Evolutionary conservation across 1,139 yeast species (phyloP).

Genomic region (Sugiyamaella neomexicana): DNA sequence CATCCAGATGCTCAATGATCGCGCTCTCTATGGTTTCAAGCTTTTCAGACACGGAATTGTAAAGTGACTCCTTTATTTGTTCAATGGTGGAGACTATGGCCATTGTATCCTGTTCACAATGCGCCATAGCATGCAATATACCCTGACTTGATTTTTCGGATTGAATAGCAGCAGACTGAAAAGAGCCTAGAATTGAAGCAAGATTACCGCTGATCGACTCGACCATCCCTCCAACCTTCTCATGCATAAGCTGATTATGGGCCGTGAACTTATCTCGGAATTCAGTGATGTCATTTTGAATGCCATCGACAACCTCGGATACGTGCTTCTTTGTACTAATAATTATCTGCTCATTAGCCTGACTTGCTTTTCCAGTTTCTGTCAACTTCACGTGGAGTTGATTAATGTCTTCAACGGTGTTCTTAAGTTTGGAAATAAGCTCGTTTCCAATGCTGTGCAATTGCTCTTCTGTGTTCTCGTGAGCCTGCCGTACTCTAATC

Average conservation of each 20-base stretch:
- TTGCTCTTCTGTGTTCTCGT: constrained; percentile 37
- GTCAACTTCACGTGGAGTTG: constrained; percentile 3
- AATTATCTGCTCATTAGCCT: constrained; percentile 4
- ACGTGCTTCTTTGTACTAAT: constrained; percentile 1
- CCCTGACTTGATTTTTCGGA: constrained; percentile 7
- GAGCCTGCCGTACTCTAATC: constrained; percentile 33
- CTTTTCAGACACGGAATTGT: background rate
- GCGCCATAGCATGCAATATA: constrained; percentile 4
- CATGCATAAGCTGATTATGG: constrained; percentile 3
- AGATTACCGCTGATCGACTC: constrained; percentile 7
- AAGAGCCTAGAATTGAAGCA: background rate
- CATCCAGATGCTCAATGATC: constrained; percentile 2
- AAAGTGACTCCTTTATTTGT: constrained; percentile 5
- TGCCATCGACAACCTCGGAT: background rate
- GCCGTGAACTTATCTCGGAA: constrained; percentile 4
- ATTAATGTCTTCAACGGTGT: constrained; percentile 8
- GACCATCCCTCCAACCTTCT: constrained; percentile 5
- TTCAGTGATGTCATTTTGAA: background rate
- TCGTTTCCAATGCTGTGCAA: constrained; percentile 33
- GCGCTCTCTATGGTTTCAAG: background rate
- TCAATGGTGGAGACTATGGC: background rate
- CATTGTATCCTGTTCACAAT: constrained; percentile 5
- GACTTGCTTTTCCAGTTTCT: background rate
- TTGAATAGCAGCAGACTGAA: background rate
- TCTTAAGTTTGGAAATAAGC: constrained; percentile 1